phyloP scores from a whole-genome alignment of 345 rosid genomes.

The Brassica cretica region DNA sequence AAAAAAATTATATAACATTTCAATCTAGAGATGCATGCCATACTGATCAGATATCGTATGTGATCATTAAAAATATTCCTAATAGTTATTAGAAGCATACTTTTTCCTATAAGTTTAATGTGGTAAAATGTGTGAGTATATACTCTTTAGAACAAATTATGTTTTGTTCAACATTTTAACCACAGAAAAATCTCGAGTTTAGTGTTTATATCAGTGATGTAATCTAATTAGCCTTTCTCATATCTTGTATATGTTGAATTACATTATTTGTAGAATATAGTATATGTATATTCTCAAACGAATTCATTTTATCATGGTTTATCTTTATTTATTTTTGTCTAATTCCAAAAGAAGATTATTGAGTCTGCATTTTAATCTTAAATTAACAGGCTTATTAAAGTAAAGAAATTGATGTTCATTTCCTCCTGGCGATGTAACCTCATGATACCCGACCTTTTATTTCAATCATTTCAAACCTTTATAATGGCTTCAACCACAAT shows the following conservation, averaged over 20 bases:
- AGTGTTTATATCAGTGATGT: background rate
- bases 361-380: background rate
- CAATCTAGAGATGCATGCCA: background rate
- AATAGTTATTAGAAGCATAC: background rate
- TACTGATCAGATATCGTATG: background rate
- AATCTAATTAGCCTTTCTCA: background rate
- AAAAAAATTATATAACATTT: background rate
- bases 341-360: background rate
- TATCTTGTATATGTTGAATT: background rate
- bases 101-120: background rate
- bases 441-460: slow-evolving; percentile 8
- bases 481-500: slow-evolving; percentile 23
- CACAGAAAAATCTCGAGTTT: background rate
- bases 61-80: background rate
- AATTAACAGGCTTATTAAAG: background rate
- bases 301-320: background rate
- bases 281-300: background rate
- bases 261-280: background rate
- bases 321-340: background rate
- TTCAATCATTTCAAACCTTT: slow-evolving; percentile 23
- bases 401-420: background rate
- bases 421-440: slow-evolving; percentile 30
- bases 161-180: background rate
- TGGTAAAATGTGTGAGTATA: background rate
- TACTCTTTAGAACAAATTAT: background rate